These are phyloP conservation scores for Metarhizium humberi DNA, from an alignment of 2,329 filamentous ascomycete genomes.

Conservation along the genomic window DNA sequence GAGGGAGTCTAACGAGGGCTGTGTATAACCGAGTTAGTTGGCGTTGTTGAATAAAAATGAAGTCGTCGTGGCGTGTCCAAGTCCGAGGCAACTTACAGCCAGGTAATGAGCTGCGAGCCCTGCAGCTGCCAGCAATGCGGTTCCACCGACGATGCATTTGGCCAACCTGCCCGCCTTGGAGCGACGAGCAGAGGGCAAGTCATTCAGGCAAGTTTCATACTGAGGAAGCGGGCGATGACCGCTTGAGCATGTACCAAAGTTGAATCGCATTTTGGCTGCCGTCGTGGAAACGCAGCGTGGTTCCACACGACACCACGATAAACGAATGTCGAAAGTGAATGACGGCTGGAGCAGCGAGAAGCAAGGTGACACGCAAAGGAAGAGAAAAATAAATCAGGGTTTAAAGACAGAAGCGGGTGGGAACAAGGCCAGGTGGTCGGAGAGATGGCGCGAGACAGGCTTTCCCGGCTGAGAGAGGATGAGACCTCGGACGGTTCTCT, in stretches of 20 bases:
- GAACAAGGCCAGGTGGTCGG: neutral
- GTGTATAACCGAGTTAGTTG: neutral
- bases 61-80: neutral
- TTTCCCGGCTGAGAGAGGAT: neutral
- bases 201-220: neutral
- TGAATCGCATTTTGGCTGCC: neutral
- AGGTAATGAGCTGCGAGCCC: neutral
- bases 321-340: neutral
- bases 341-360: neutral
- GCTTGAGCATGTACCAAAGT: neutral
- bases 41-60: neutral
- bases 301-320: neutral
- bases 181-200: neutral
- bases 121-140: neutral
- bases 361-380: neutral
- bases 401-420: neutral
- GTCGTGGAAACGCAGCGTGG: neutral
- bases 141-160: neutral
- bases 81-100: neutral
- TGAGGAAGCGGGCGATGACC: slow-evolving; percentile 1
- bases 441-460: neutral
- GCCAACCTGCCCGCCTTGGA: neutral
- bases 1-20: neutral
- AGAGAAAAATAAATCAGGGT: neutral
- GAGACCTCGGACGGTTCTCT: too few relatives aligned